These are phyloP conservation scores for Paramecium pentaurelia DNA, from an alignment of 73 alveolate genomes.

Conservation along the genomic window DNA sequence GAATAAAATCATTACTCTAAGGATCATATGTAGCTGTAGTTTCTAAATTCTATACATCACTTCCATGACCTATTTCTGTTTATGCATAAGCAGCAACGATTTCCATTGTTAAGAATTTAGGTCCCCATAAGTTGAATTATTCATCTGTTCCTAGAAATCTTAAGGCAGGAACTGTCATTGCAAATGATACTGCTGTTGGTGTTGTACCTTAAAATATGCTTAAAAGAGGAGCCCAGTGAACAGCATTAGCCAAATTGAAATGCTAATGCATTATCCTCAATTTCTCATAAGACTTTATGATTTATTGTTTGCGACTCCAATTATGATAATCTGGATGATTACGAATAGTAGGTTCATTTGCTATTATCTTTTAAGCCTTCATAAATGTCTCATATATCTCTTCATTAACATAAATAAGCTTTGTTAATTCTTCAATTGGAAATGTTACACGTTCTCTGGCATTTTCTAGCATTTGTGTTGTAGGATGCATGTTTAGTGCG, in stretches of 20 bases:
- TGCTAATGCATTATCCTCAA: background rate
- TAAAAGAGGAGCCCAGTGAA: background rate
- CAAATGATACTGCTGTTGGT: constrained; percentile 28
- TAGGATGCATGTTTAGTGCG: constrained; percentile 38
- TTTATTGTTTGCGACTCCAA: background rate
- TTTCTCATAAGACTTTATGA: background rate
- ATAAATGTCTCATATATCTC: background rate
- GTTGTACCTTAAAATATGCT: background rate
- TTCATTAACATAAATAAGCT: background rate
- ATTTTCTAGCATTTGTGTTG: constrained; percentile 30
- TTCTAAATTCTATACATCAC: constrained; percentile 76
- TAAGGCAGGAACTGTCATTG: constrained; percentile 57
- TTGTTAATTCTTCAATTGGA: background rate
- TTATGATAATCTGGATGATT: background rate
- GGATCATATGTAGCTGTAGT: constrained; percentile 77
- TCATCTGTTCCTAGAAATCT: constrained; percentile 53
- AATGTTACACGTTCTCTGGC: background rate
- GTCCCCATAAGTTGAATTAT: constrained; percentile 41
- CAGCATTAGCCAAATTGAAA: background rate
- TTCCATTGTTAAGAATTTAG: constrained; percentile 35
- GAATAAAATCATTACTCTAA: constrained; percentile 70
- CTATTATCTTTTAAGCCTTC: background rate
- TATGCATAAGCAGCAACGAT: constrained; percentile 76
- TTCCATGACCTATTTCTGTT: constrained; percentile 90
- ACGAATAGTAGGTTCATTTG: background rate